Base-by-base conservation (phyloP, 2,329 filamentous ascomycete species). In the Alternaria tenuissima region DNA sequence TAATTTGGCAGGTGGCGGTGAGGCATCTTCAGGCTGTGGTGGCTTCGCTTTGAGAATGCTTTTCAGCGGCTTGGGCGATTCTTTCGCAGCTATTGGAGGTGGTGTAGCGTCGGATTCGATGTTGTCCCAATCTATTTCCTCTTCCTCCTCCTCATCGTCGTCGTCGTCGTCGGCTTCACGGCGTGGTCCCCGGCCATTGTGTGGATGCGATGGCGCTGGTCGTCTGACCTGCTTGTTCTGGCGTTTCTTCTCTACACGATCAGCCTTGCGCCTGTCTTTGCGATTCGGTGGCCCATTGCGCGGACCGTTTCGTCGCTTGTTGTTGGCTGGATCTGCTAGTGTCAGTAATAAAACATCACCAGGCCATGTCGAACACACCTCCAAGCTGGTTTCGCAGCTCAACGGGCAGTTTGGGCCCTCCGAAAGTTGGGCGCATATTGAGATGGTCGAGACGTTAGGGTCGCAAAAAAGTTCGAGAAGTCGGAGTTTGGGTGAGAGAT, bases 181-280 rank as follows among this genome's bases (percentile, higher is more conserved):
- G n/a, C 49, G 59, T 22, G 62, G 51, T n/a, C 59, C 56, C 7
- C 47, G 55, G 22, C 57, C 64, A 71, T 68, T 47, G 41, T 73
- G 61, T 68, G 58, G 52, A 24, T 65, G 62, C 9, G 57, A 39
- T 18, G 61, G 57, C 7, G 59, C 51, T 44, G 66, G 70, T 2
- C 66, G 52, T 43, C 64, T 59, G n/a, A 48, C 18, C 26, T 63
- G 52, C 47, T 60, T 65, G 55, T 76, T 77, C 61, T 81, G 81
- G 28, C 76, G 71, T 75, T 87, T 90, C 76, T 88, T 91, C 68
- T 87, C 82, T 22, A 82, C 80, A 55, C 91, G 84, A 68, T 91
- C 87, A 16, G 85, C 85, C 73, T 89, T 92, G 57, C 91, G 85
- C 59, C 86, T 84, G 55, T 91, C 88, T 80, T 91, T 91, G 66